These are phyloP conservation scores for Lolium multiflorum DNA, from an alignment of 176 grass and related monocot species.

Conservation along the genomic window DNA sequence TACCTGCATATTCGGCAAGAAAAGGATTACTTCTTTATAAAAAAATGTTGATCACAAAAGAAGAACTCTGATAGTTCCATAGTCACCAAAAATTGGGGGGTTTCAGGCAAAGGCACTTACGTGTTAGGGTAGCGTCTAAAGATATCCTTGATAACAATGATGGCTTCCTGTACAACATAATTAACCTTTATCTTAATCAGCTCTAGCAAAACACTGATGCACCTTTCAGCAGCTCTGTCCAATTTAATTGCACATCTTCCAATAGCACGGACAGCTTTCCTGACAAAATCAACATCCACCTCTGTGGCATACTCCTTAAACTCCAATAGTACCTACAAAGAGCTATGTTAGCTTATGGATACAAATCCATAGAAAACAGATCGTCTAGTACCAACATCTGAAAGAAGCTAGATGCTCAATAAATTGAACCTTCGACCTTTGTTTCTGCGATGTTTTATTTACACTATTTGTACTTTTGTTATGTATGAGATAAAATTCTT, in stretches of 20 bases:
- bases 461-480: not conserved
- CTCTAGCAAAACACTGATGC: slow-evolving; percentile 97
- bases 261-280: slow-evolving; percentile 98
- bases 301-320: slow-evolving; percentile 99
- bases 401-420: slow-evolving; percentile 18
- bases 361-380: slow-evolving; percentile 30
- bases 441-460: not conserved
- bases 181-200: slow-evolving; percentile 99
- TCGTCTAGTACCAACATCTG: slow-evolving; percentile 14
- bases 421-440: slow-evolving; percentile 4
- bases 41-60: not conserved
- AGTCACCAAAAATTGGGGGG: slow-evolving; percentile 6
- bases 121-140: slow-evolving; percentile 99
- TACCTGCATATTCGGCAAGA: slow-evolving; percentile 64
- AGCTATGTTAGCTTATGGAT: slow-evolving; percentile 46
- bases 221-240: slow-evolving; percentile 94
- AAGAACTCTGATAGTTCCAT: not conserved
- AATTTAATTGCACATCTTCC: slow-evolving; percentile 98
- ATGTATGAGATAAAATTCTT: slow-evolving; percentile 9
- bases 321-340: slow-evolving; percentile 83
- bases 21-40: slow-evolving; percentile 33
- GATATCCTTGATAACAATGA: slow-evolving; percentile 99
- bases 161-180: slow-evolving; percentile 99
- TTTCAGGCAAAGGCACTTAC: slow-evolving; percentile 59
- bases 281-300: slow-evolving; percentile 99